Evolutionary conservation across 495 filamentous ascomycete genomes (phyloP).

Genomic region (Aspergillus kassunensis): DNA sequence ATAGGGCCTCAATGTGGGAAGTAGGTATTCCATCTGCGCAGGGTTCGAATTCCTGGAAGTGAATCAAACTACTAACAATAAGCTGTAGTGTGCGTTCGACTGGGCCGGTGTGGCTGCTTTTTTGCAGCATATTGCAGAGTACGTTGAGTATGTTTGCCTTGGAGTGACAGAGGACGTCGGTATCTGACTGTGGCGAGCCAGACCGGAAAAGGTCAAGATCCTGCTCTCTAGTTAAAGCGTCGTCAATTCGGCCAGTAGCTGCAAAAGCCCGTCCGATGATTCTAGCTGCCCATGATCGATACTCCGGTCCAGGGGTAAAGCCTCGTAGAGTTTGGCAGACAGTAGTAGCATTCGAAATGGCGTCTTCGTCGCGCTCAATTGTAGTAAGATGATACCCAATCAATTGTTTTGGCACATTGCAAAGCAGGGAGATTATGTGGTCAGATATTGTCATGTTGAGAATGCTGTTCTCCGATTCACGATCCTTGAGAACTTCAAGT

Average conservation of each 20-base stretch:
- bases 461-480: slow-evolving; percentile 53
- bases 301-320: slow-evolving; percentile 57
- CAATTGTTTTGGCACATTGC: slow-evolving; percentile 62
- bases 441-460: slow-evolving; percentile 65
- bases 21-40: slow-evolving; percentile 43
- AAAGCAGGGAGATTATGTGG: slow-evolving; percentile 69
- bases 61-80: slow-evolving; percentile 56
- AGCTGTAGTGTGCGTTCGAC: slow-evolving; percentile 73
- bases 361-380: slow-evolving; percentile 56
- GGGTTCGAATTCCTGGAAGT: slow-evolving; percentile 42
- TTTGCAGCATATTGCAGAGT: slow-evolving; percentile 64
- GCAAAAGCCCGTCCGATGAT: slow-evolving; percentile 83
- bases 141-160: slow-evolving; percentile 55
- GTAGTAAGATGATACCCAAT: slow-evolving; percentile 54
- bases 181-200: neutral
- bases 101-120: slow-evolving; percentile 62
- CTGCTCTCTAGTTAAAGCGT: slow-evolving; percentile 40
- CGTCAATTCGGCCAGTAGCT: slow-evolving; percentile 58
- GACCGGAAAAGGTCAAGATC: slow-evolving; percentile 25
- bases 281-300: slow-evolving; percentile 77
- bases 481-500: slow-evolving; percentile 69
- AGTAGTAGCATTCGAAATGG: slow-evolving; percentile 54
- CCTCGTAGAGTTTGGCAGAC: slow-evolving; percentile 72
- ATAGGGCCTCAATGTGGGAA: slow-evolving; percentile 38
- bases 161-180: slow-evolving; percentile 29